phyloP scores from a whole-genome alignment of 495 filamentous ascomycete species.

The Thozetella sp. region DNA sequence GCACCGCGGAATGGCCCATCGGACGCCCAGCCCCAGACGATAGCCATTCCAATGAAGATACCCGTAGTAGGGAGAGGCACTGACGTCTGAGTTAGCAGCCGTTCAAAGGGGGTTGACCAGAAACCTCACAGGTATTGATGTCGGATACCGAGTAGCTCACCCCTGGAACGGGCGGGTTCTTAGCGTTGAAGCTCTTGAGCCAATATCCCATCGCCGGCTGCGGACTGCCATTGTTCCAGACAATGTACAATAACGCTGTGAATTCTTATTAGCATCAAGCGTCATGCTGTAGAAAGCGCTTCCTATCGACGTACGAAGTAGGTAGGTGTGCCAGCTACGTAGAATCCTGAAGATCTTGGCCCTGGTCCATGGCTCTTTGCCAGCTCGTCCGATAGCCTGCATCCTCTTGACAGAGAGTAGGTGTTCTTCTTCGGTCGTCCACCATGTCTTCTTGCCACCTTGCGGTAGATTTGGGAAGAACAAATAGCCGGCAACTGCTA shows the following conservation, averaged over 20 bases:
- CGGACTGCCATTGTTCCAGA: constrained; percentile 22
- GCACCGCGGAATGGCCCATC: constrained; percentile 31
- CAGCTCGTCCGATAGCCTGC: constrained; percentile 31
- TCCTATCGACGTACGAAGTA: constrained; percentile 20
- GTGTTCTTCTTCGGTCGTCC: constrained; percentile 31
- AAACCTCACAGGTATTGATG: not conserved
- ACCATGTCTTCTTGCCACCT: constrained; percentile 45
- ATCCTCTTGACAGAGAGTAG: constrained; percentile 31
- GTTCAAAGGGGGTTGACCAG: not conserved
- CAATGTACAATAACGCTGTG: constrained; percentile 24
- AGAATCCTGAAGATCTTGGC: constrained; percentile 29
- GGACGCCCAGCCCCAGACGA: constrained; percentile 36
- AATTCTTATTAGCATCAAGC: not conserved
- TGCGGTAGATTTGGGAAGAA: constrained; percentile 60
- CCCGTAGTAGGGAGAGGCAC: constrained; percentile 12
- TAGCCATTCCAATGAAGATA: constrained; percentile 31
- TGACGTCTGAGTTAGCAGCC: not conserved
- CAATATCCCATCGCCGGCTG: constrained; percentile 23
- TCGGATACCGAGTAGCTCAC: not conserved
- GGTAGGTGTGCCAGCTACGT: constrained; percentile 31
- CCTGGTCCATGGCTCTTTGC: constrained; percentile 25
- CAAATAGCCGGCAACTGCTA: constrained; percentile 53
- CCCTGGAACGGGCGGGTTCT: constrained; percentile 1
- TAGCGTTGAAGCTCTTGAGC: constrained; percentile 19
- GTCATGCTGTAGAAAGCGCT: too few relatives aligned